Conservation (phyloP, 2,329 filamentous ascomycete genomes). For the Pyrenophora graminea region DNA sequence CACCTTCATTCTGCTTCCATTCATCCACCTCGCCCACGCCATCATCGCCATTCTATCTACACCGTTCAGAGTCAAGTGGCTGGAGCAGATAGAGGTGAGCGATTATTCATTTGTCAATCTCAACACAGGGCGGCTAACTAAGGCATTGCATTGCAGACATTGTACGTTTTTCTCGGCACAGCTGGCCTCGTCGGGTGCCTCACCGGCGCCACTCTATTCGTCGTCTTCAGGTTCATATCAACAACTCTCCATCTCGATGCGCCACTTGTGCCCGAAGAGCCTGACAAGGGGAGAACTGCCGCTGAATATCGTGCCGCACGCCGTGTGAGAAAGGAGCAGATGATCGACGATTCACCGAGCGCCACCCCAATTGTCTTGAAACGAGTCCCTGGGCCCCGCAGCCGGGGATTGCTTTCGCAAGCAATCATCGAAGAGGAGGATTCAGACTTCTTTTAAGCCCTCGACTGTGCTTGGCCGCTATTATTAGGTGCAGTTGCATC, state of each 20-base stretch:
- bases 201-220: constrained; percentile 63
- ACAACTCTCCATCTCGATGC: constrained; percentile 53
- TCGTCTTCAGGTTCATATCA: constrained; percentile 60
- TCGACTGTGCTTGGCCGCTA: not conserved
- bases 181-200: constrained; percentile 70
- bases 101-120: not conserved
- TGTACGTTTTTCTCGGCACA: constrained; percentile 65
- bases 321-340: constrained; percentile 28
- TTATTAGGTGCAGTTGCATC: not conserved
- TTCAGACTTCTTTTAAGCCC: constrained; percentile 48
- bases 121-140: not conserved
- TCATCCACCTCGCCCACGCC: constrained; percentile 53
- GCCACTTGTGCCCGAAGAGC: constrained; percentile 12
- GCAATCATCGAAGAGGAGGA: constrained; percentile 76
- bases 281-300: constrained; percentile 26
- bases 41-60: constrained; percentile 49
- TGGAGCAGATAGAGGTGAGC: constrained; percentile 61
- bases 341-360: constrained; percentile 20
- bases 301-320: constrained; percentile 37
- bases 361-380: constrained; percentile 25
- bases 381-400: constrained; percentile 35
- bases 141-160: constrained; percentile 39
- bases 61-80: constrained; percentile 53
- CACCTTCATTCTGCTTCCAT: constrained; percentile 56
- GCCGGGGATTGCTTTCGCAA: constrained; percentile 62